Percentiles rank a stretch among this genome's conserved stretches.
Conservation (phyloP, 805 yeast genomes). For the Torulaspora delbrueckii region DNA sequence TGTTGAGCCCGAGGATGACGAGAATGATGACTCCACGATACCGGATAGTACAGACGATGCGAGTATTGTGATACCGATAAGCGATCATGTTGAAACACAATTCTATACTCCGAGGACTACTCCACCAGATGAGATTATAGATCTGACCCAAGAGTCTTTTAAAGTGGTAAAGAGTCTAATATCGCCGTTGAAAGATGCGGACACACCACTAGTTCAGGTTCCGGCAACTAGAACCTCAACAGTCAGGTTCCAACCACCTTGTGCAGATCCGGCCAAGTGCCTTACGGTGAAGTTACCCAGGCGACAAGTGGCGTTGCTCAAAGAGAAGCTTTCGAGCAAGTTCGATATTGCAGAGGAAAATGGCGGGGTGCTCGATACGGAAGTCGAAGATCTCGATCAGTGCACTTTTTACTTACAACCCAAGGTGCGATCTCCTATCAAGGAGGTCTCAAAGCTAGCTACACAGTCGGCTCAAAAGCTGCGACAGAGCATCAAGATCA, state of each 20-base stretch:
- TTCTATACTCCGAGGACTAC: constrained; percentile 7
- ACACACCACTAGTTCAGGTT: constrained; percentile 21
- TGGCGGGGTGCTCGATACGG: constrained; percentile 9
- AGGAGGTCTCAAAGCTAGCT: constrained; percentile 1
- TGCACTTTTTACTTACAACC: background rate
- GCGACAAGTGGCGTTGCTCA: background rate
- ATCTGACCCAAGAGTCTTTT: constrained; percentile 30
- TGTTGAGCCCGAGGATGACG: constrained; percentile 1
- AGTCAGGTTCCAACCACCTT: background rate
- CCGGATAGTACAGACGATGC: constrained; percentile 17
- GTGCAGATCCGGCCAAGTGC: background rate
- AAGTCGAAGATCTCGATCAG: constrained; percentile 4
- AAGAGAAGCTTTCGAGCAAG: background rate
- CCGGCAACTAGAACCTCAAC: constrained; percentile 34
- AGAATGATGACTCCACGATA: constrained; percentile 8
- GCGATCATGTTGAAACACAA: constrained; percentile 2
- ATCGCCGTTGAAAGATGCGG: constrained; percentile 27
- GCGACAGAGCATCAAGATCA: constrained; percentile 20
- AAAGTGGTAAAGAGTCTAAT: constrained; percentile 27
- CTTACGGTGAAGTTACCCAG: background rate
- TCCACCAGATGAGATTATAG: constrained; percentile 17
- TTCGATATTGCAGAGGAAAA: constrained; percentile 1
- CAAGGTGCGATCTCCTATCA: background rate
- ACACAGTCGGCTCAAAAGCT: constrained; percentile 28
- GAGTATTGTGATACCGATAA: constrained; percentile 11